phyloP scores from a whole-genome alignment of 495 filamentous ascomycete species.

The Neurospora discreta region DNA sequence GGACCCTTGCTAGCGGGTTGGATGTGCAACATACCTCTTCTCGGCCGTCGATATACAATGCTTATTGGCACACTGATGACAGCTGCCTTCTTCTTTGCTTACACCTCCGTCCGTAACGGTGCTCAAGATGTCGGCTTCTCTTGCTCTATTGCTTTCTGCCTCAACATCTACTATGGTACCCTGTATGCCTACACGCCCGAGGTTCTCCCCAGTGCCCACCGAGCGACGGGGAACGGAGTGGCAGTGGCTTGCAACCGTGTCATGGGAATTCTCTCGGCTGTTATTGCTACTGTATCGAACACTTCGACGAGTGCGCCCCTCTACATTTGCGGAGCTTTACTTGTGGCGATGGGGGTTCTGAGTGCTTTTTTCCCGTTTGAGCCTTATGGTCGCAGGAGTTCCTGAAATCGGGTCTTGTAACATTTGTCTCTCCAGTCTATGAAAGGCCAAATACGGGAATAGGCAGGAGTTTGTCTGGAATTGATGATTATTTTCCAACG shows the following conservation, averaged over 20 bases:
- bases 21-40: constrained; percentile 45
- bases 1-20: constrained; percentile 54
- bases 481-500: not conserved
- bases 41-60: constrained; percentile 58
- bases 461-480: not conserved
- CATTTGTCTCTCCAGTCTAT: not conserved
- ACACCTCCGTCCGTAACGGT: constrained; percentile 48
- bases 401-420: constrained; percentile 19
- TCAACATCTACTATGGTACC: constrained; percentile 64
- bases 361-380: constrained; percentile 58
- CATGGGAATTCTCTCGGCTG: constrained; percentile 61
- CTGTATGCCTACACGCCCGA: constrained; percentile 54
- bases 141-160: constrained; percentile 52
- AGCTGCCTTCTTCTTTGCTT: constrained; percentile 58
- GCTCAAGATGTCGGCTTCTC: constrained; percentile 54
- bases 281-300: constrained; percentile 50
- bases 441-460: not conserved
- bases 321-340: constrained; percentile 57
- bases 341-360: constrained; percentile 51
- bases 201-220: constrained; percentile 55
- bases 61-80: constrained; percentile 49
- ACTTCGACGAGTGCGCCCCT: constrained; percentile 53
- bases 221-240: constrained; percentile 60
- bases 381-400: constrained; percentile 56
- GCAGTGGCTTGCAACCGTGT: constrained; percentile 57